Conservation (phyloP, 768 basidiomycete species). For the Suillus hirtellus region DNA sequence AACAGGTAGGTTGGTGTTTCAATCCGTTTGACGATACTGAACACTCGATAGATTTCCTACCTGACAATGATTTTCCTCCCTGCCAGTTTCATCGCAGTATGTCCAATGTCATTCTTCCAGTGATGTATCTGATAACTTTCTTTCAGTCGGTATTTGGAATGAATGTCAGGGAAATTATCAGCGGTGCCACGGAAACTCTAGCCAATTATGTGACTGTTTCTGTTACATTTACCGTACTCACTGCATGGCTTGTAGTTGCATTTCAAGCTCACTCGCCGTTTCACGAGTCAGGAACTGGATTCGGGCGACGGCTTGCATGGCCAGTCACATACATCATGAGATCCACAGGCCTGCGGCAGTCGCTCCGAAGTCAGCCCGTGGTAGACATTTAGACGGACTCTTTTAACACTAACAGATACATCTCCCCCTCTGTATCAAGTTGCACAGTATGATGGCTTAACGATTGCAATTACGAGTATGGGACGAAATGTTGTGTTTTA, state of each 20-base stretch:
- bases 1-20: conserved; percentile 21
- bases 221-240: conserved; percentile 44
- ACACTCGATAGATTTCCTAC: conserved; percentile 44
- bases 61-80: conserved; percentile 61
- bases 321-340: conserved; percentile 20
- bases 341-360: neutral
- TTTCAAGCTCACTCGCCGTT: conserved; percentile 38
- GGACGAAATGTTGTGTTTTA: too few species aligned
- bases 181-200: conserved; percentile 27
- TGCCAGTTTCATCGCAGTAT: conserved; percentile 40
- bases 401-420: too few species aligned
- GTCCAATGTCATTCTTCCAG: conserved; percentile 7
- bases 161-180: conserved; percentile 24
- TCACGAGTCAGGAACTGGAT: conserved; percentile 9
- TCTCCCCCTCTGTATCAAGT: too few species aligned
- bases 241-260: conserved; percentile 54
- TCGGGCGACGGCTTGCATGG: conserved; percentile 22
- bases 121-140: neutral
- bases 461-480: too few species aligned
- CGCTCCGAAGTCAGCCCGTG: neutral
- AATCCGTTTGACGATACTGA: conserved; percentile 10
- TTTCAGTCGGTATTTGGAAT: conserved; percentile 17
- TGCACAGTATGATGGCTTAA: too few species aligned
- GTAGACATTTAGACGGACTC: too few species aligned
- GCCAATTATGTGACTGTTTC: conserved; percentile 39